Percentiles rank a stretch among this genome's conserved stretches.
Evolutionary conservation across 106 monocot genomes (phyloP).

Genomic region (Posidonia australis): DNA sequence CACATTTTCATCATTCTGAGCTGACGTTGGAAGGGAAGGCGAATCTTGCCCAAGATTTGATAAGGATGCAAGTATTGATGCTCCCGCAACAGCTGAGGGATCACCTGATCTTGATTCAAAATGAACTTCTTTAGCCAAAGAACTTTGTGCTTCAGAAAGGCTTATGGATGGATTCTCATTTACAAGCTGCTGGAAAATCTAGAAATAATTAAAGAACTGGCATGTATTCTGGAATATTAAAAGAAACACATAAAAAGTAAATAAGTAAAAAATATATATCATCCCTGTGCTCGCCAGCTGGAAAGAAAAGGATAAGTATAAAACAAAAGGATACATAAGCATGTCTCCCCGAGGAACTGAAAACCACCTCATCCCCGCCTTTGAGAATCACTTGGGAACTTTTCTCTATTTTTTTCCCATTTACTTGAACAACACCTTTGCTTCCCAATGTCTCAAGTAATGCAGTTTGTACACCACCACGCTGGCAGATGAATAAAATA

Average conservation of each 20-base stretch:
- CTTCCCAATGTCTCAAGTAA: slow-evolving; percentile 59
- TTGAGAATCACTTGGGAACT: slow-evolving; percentile 41
- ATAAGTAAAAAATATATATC: background rate
- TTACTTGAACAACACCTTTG: slow-evolving; percentile 71
- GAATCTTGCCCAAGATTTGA: slow-evolving; percentile 57
- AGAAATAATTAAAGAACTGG: slow-evolving; percentile 3
- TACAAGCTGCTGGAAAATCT: slow-evolving; percentile 56
- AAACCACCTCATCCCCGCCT: slow-evolving; percentile 89
- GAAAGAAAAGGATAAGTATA: background rate
- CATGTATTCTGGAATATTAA: background rate
- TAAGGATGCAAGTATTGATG: slow-evolving; percentile 65
- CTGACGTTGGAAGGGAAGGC: slow-evolving; percentile 25
- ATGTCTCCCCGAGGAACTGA: slow-evolving; percentile 75
- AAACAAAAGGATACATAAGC: slow-evolving; percentile 85
- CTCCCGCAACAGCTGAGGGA: slow-evolving; percentile 54
- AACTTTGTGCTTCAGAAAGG: slow-evolving; percentile 25
- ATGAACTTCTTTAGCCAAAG: slow-evolving; percentile 31
- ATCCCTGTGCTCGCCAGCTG: background rate
- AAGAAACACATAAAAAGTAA: background rate
- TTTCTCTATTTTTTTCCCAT: slow-evolving; percentile 78
- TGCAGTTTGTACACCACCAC: slow-evolving; percentile 29
- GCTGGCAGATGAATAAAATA: slow-evolving; percentile 24
- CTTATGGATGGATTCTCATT: slow-evolving; percentile 24
- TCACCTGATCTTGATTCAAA: slow-evolving; percentile 43
- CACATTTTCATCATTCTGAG: slow-evolving; percentile 43